Evolutionary conservation across 805 yeast genomes (phyloP).

Genomic region (Metschnikowia cerradonensis): DNA sequence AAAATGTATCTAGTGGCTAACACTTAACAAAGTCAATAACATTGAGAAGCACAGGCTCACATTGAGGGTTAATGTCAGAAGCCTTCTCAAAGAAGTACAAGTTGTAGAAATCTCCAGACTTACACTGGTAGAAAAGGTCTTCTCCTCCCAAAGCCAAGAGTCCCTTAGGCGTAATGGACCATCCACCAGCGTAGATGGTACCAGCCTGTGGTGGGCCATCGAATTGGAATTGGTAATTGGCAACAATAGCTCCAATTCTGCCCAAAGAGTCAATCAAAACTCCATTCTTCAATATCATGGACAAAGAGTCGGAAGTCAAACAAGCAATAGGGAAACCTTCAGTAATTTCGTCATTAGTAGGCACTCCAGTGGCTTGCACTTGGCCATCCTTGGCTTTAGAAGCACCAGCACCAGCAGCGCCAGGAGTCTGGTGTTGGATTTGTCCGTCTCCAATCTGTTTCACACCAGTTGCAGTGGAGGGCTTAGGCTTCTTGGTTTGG

Average conservation of each 20-base stretch:
- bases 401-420: slow-evolving; percentile 16
- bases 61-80: slow-evolving; percentile 45
- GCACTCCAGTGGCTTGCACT: slow-evolving; percentile 21
- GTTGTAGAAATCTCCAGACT: slow-evolving; percentile 75
- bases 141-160: slow-evolving; percentile 62
- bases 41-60: slow-evolving; percentile 58
- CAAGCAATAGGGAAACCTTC: slow-evolving; percentile 19
- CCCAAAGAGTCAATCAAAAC: slow-evolving; percentile 55
- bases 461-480: slow-evolving; percentile 18
- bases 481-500: slow-evolving; percentile 22
- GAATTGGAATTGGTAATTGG: slow-evolving; percentile 78
- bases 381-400: slow-evolving; percentile 31
- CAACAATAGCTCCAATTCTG: slow-evolving; percentile 75
- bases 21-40: slow-evolving; percentile 58
- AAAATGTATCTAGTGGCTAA: slow-evolving; percentile 22
- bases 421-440: slow-evolving; percentile 21
- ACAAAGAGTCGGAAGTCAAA: slow-evolving; percentile 37
- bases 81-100: slow-evolving; percentile 57
- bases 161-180: slow-evolving; percentile 48
- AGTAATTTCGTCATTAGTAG: slow-evolving; percentile 25
- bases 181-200: slow-evolving; percentile 28
- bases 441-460: slow-evolving; percentile 26
- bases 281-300: slow-evolving; percentile 50
- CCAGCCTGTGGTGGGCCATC: slow-evolving; percentile 75
- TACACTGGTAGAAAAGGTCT: slow-evolving; percentile 67